Conservation (phyloP, 805 yeast genomes). For the Starmerella vaccinii region DNA sequence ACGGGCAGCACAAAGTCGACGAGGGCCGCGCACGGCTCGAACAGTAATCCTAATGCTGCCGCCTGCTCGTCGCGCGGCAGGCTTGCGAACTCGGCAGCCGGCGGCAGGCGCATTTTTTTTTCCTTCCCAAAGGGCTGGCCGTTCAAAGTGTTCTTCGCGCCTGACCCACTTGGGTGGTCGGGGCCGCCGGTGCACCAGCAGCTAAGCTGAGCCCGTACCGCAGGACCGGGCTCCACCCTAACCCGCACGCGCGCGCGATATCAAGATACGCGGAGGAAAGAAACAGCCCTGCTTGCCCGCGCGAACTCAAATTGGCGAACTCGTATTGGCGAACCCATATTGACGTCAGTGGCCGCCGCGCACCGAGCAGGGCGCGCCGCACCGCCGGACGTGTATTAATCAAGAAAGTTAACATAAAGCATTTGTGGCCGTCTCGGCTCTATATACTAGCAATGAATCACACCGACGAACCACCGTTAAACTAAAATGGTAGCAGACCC, state of each 20-base stretch:
- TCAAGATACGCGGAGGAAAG: not conserved
- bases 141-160: too few species aligned
- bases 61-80: constrained; percentile 1
- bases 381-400: not conserved
- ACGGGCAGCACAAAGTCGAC: constrained; percentile 31
- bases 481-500: too few species aligned
- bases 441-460: not conserved
- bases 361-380: too few species aligned
- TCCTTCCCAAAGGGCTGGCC: too few species aligned
- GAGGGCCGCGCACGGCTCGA: constrained; percentile 52
- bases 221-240: not conserved
- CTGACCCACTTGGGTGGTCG: too few species aligned
- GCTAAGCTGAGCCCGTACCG: not conserved
- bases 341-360: not conserved
- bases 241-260: not conserved
- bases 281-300: too few species aligned
- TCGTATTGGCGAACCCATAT: not conserved
- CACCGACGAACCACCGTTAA: too few species aligned
- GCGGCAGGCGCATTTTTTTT: constrained; percentile 12
- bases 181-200: not conserved
- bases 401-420: constrained; percentile 1
- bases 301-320: too few species aligned
- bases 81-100: not conserved
- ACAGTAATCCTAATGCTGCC: constrained; percentile 40
- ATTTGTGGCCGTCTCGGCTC: not conserved